A percentile compares a stretch with the other conserved stretches of the same genome.
These are phyloP conservation scores for Wallacemonas sp. DNA, from an alignment of 208 protist species.

Conservation along the genomic window DNA sequence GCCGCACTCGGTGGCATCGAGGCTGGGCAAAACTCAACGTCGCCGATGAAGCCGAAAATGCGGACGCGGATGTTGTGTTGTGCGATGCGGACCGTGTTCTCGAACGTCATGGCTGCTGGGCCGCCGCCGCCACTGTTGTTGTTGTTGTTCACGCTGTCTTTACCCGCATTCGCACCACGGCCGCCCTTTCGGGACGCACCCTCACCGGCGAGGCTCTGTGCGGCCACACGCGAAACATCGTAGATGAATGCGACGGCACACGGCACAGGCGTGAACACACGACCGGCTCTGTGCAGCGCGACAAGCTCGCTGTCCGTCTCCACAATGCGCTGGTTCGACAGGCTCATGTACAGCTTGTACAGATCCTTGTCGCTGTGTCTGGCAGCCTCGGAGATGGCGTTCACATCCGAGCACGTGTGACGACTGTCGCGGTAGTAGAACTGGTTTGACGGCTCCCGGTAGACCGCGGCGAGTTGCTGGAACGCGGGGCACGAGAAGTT, in stretches of 20 bases:
- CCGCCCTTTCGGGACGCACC: neutral
- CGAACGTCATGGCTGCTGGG: slow-evolving; percentile 34
- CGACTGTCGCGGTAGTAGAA: slow-evolving; percentile 51
- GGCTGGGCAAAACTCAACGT: slow-evolving; percentile 45
- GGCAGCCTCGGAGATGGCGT: slow-evolving; percentile 21
- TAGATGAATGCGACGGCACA: slow-evolving; percentile 68
- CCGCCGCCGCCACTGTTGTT: slow-evolving; percentile 4
- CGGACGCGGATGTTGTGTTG: slow-evolving; percentile 38
- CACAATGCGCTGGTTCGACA: slow-evolving; percentile 56
- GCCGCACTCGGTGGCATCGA: slow-evolving; percentile 33
- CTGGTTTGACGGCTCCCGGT: slow-evolving; percentile 33
- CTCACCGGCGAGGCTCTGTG: neutral
- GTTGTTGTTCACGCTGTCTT: slow-evolving; percentile 7
- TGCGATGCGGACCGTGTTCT: slow-evolving; percentile 42
- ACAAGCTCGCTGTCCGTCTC: slow-evolving; percentile 66
- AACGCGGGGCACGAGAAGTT: slow-evolving; percentile 43
- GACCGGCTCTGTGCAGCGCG: slow-evolving; percentile 40
- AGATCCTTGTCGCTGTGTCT: slow-evolving; percentile 39
- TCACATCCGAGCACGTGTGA: slow-evolving; percentile 25
- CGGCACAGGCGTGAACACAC: slow-evolving; percentile 56
- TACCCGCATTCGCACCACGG: neutral
- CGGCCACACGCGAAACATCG: slow-evolving; percentile 18
- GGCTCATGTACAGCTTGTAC: slow-evolving; percentile 65
- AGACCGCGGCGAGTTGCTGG: slow-evolving; percentile 48
- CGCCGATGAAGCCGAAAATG: slow-evolving; percentile 68